Evolutionary conservation across 305 asterid genomes (phyloP).

Genomic region (Fraxinus baroniana): DNA sequence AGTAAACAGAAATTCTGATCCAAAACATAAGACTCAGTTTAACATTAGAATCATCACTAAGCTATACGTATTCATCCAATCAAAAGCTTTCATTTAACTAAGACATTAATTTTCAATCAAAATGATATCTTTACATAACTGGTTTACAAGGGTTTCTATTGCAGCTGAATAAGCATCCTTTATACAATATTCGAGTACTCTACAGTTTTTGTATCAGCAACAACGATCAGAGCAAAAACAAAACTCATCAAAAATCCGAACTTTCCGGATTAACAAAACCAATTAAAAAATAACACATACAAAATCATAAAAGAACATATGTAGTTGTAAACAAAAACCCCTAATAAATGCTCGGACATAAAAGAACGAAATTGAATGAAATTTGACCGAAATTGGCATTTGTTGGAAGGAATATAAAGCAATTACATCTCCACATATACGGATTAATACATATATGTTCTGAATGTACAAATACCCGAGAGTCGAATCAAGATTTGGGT

Average conservation of each 20-base stretch:
- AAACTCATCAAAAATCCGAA: conserved; percentile 11
- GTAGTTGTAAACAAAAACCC: not conserved
- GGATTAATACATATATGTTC: conserved; percentile 12
- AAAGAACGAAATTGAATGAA: not conserved
- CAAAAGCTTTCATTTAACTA: conserved; percentile 7
- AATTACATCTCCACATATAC: not conserved
- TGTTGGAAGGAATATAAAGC: not conserved
- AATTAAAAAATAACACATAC: not conserved
- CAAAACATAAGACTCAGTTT: not conserved
- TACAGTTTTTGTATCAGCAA: conserved; percentile 15
- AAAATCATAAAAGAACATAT: not conserved
- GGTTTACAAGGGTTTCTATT: not conserved
- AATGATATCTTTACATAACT: not conserved
- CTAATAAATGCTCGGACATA: not conserved
- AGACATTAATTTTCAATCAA: conserved; percentile 9
- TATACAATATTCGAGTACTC: conserved; percentile 11
- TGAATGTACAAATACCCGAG: conserved; percentile 25
- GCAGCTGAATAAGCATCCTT: conserved; percentile 15
- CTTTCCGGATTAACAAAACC: conserved; percentile 16
- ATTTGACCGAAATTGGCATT: not conserved
- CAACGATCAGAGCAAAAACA: conserved; percentile 7
- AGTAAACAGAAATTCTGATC: not conserved
- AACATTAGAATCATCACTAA: conserved; percentile 9
- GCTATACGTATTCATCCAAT: not conserved
- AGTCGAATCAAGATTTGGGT: conserved; percentile 23